Evolutionary conservation across 768 basidiomycete genomes (phyloP).

Genomic region (Sporobolomyces phaffii): DNA sequence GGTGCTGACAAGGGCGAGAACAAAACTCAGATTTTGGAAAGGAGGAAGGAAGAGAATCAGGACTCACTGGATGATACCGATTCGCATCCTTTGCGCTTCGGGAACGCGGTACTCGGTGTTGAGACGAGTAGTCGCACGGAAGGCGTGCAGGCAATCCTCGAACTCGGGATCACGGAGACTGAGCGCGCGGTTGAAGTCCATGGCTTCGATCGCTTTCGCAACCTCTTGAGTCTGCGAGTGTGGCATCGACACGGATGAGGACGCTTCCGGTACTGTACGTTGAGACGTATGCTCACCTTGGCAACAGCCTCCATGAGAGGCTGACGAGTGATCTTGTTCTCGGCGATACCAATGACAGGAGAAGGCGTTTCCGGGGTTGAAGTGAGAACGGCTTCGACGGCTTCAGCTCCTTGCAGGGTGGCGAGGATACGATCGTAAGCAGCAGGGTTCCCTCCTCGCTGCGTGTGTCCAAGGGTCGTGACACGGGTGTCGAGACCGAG

Average conservation of each 20-base stretch:
- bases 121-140: constrained; percentile 64
- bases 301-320: constrained; percentile 89
- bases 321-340: constrained; percentile 89
- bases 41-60: neutral
- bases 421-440: constrained; percentile 90
- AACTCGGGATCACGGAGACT: constrained; percentile 87
- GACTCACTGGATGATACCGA: constrained; percentile 50
- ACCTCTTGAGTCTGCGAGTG: constrained; percentile 70
- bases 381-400: constrained; percentile 77
- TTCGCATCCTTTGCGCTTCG: constrained; percentile 46
- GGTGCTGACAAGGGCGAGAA: constrained; percentile 53
- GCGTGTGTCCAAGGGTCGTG: constrained; percentile 93
- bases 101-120: constrained; percentile 57
- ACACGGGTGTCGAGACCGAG: constrained; percentile 91
- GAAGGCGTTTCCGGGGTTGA: constrained; percentile 84
- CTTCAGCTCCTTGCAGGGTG: constrained; percentile 91
- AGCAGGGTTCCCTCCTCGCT: constrained; percentile 88
- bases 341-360: constrained; percentile 92
- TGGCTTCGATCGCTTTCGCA: constrained; percentile 68
- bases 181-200: constrained; percentile 82
- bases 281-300: constrained; percentile 65
- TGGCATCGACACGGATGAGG: too few relatives aligned
- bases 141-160: constrained; percentile 76
- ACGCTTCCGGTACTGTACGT: too few relatives aligned
- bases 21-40: neutral